Evolutionary conservation across 2,329 filamentous ascomycete species (phyloP), one percentile per base, ranked within the genome.

Genomic region (Trichoderma harzianum): DNA sequence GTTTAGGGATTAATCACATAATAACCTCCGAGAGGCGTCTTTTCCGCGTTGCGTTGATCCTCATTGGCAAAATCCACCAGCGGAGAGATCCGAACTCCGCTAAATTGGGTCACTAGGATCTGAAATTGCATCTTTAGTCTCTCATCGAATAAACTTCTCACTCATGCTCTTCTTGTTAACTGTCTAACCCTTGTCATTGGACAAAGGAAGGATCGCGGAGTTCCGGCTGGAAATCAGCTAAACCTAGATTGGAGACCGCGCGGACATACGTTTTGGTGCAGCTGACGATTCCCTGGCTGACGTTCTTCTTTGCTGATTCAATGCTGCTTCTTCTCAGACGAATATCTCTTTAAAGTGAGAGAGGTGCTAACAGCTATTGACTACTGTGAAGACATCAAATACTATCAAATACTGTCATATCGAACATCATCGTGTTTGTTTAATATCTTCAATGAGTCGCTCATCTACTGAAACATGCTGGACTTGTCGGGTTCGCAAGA

Each of bases 401-500:
- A 18, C 8, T 58, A 6, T 57, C 24, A 5, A 61, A 28, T 8
- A 39, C 5, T 18, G 8, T 39, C 14, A 53, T 21, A 10, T 12
- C 2, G 5, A 7, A 18, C 8, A n/a, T 21, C 18, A 14, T 32
- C 6, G 7, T 34, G 12, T 28, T 26, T 6, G 4, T n/a, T 16
- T n/a, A 21, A 16, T 12, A 0, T n/a, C 8, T 7, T 11, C 30
- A 14, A 69, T 69, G 66, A 61, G 36, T 8, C 34, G 21, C n/a
- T 26, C 36, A 30, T 61, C 66, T 39, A 18, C 64, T 5, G 57
- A 57, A 51, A 60, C 74, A 62, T 87, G 85, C 74, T 87, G 85
- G 85, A 87, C 85, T 0, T 88, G 86, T 71, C 83, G 85, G 11
- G 79, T 88, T 21, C 83, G 86, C n/a, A 84, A 84, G 70, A 88